Evolutionary conservation across 306 rosid genomes (phyloP), one percentile per base, ranked within the genome.

Genomic region (Acmispon strigosus): DNA sequence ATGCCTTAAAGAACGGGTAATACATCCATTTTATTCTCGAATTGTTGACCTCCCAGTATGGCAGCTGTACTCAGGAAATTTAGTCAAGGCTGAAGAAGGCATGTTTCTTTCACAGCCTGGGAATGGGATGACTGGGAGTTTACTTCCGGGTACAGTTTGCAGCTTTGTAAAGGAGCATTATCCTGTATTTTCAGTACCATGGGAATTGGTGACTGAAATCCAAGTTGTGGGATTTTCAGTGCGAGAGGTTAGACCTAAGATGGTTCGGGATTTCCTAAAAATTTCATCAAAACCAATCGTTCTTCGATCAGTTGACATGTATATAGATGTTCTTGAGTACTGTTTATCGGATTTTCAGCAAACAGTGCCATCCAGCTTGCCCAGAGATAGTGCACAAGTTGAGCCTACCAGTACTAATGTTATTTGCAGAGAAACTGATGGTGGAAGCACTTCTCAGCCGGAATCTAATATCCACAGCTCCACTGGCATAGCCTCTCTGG

Each of bases 101-200:
- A 93, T 93, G 98, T 93, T 93, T 84, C 98, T 93, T 78, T 89
- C 98, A 62, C 97, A 90, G 77, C 98, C 98, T n/a, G 94, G 98
- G 53, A 82, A 76, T 80, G 97, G 87, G 41, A 86, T 93, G 80
- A 80, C 83, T 72, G 85, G 81, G 56, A 87, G 75, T 79, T 64
- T 93, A 80, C 97, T 88, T 81, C 98, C 98, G 37, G 92, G 92
- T 55, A 88, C 98, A 39, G 98, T 93, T 80, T 93, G 98, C 80
- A 80, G 90, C 84, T 93, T 93, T 80, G 98, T 93, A 32, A 93
- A 93, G 85, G 96, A 90, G 87, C 98, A 93, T 78, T 85, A 93
- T 74, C 98, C 98, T 39, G 97, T 93, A 66, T 93, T 93, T 87
- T 90, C 96, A 15, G 97, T 93, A 72, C 98, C 98, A 12, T 93